Evolutionary conservation across 306 rosid genomes (phyloP).

Genomic region (Lathyrus aphaca): DNA sequence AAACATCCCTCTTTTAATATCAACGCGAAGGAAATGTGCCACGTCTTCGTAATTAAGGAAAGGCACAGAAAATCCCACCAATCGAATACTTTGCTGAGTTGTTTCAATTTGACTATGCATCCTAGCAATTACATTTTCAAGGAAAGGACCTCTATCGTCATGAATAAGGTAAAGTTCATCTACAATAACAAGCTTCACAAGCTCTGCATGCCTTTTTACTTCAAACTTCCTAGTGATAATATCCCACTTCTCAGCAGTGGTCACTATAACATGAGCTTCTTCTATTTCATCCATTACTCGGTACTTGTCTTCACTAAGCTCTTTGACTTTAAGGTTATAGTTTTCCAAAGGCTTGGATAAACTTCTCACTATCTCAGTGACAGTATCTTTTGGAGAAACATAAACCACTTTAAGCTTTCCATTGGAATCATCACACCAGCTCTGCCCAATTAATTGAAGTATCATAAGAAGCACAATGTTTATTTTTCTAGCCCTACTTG

Average conservation of each 20-base stretch:
- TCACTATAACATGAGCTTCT: conserved; percentile 90
- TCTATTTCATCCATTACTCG: conserved; percentile 83
- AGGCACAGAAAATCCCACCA: conserved; percentile 91
- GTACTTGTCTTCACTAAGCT: conserved; percentile 88
- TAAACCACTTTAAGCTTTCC: conserved; percentile 76
- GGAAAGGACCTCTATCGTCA: conserved; percentile 93
- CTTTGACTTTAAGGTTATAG: conserved; percentile 74
- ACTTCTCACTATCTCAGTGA: conserved; percentile 90
- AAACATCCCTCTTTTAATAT: conserved; percentile 45
- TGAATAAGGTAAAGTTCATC: conserved; percentile 96
- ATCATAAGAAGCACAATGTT: conserved; percentile 87
- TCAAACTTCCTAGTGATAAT: conserved; percentile 90
- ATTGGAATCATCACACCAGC: conserved; percentile 70
- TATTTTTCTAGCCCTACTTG: conserved; percentile 94
- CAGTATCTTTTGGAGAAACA: conserved; percentile 97
- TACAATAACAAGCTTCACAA: conserved; percentile 81
- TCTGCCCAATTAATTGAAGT: conserved; percentile 79
- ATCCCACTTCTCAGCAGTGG: conserved; percentile 99
- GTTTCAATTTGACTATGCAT: conserved; percentile 89
- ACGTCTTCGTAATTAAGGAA: conserved; percentile 88
- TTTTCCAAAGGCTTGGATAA: conserved; percentile 72
- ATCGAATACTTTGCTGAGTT: conserved; percentile 79
- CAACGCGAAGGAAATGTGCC: conserved; percentile 81
- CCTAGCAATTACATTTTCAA: conserved; percentile 91
- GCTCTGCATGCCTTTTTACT: conserved; percentile 83